Evolutionary conservation across 345 rosid species (phyloP).

Genomic region (Moringa oleifera): DNA sequence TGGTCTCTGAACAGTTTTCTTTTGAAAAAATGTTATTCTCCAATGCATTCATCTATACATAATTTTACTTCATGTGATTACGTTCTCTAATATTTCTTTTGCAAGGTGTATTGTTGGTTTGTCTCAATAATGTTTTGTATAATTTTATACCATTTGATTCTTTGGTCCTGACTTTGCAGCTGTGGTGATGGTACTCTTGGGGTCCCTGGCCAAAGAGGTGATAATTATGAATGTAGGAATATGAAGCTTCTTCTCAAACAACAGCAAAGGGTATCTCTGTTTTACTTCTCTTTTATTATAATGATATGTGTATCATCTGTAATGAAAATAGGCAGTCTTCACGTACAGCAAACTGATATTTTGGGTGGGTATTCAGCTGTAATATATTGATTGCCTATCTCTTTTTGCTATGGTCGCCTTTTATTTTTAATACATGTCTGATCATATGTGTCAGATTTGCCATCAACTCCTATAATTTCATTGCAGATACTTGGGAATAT

Average conservation of each 20-base stretch:
- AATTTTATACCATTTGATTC: not conserved
- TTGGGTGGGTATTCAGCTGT: not conserved
- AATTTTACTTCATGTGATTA: not conserved
- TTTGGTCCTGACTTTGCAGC: slow-evolving; percentile 38
- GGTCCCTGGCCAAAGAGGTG: slow-evolving; percentile 90
- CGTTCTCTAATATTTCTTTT: not conserved
- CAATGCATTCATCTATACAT: too few species aligned
- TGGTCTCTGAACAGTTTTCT: too few species aligned
- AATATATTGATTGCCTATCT: not conserved
- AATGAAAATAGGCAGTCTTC: not conserved
- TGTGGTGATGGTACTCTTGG: slow-evolving; percentile 98
- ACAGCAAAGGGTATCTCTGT: slow-evolving; percentile 71
- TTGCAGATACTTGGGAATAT: not conserved
- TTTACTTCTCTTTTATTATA: slow-evolving; percentile 2
- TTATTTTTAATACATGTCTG: too few species aligned
- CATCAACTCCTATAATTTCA: too few species aligned
- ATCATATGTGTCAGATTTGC: too few species aligned
- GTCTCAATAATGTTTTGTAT: not conserved
- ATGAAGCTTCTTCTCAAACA: slow-evolving; percentile 99
- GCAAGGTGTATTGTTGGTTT: not conserved
- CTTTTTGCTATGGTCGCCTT: not conserved
- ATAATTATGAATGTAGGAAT: slow-evolving; percentile 96
- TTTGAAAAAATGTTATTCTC: too few species aligned
- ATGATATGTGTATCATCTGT: too few species aligned
- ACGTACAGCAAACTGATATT: not conserved